Percentiles rank a stretch among this genome's conserved stretches.
Conservation (phyloP, 1,284 basidiomycete species). For the Dichomitus squalens region DNA sequence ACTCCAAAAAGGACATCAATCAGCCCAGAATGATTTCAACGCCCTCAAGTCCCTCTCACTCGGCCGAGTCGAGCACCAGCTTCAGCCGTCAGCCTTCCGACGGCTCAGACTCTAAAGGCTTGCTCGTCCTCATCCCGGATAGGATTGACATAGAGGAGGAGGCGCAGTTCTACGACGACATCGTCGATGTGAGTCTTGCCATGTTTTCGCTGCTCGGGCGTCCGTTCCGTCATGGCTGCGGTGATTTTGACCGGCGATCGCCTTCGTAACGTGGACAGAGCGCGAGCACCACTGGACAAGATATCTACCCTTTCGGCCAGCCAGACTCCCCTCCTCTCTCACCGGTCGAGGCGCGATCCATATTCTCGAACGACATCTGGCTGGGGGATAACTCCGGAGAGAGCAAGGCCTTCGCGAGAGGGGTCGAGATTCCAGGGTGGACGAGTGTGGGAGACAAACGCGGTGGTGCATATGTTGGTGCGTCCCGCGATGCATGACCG, state of each 20-base stretch:
- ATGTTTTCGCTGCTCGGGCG: neutral
- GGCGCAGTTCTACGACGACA: slow-evolving; percentile 47
- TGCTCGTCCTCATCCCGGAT: slow-evolving; percentile 37
- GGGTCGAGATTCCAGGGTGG: slow-evolving; percentile 68
- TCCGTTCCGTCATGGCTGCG: neutral
- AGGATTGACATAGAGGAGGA: slow-evolving; percentile 51
- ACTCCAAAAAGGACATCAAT: neutral
- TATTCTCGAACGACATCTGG: slow-evolving; percentile 67
- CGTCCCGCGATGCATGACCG: slow-evolving; percentile 19
- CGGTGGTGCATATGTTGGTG: slow-evolving; percentile 65
- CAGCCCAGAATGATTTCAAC: neutral
- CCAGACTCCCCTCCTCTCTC: slow-evolving; percentile 27
- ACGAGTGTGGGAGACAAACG: slow-evolving; percentile 64
- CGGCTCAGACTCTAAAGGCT: slow-evolving; percentile 8
- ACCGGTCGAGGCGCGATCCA: slow-evolving; percentile 48
- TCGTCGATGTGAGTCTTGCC: slow-evolving; percentile 41
- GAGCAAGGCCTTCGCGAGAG: slow-evolving; percentile 56
- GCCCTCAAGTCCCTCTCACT: slow-evolving; percentile 2
- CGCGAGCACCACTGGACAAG: slow-evolving; percentile 16
- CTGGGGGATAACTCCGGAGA: slow-evolving; percentile 59
- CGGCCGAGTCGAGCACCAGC: slow-evolving; percentile 6
- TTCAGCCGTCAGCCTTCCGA: slow-evolving; percentile 7
- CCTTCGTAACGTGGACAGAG: slow-evolving; percentile 6
- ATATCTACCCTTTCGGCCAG: slow-evolving; percentile 19
- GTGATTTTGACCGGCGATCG: neutral